Conservation (phyloP, 1,284 basidiomycete genomes). For the Exobasidium cylindrosporum region DNA sequence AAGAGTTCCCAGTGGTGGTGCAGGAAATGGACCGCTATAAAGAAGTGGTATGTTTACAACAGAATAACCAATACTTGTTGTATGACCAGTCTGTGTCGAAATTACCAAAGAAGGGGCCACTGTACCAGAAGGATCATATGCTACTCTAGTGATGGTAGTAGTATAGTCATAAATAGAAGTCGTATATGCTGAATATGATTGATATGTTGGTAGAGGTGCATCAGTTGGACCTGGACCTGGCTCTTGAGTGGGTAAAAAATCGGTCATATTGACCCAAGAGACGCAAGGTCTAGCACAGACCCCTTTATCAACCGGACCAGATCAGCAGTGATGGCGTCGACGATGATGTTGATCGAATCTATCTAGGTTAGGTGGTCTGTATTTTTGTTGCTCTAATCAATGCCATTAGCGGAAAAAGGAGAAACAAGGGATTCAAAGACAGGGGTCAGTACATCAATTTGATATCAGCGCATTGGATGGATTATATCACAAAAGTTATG, state of each 20-base stretch:
- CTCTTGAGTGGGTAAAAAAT: constrained; percentile 27
- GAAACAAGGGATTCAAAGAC: not conserved
- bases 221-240: constrained; percentile 42
- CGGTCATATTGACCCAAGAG: no score
- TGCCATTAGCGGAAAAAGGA: no score
- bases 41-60: constrained; percentile 36
- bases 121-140: constrained; percentile 36
- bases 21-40: constrained; percentile 43
- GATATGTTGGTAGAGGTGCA: constrained; percentile 39
- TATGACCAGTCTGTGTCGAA: constrained; percentile 21
- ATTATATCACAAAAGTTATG: not conserved
- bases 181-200: constrained; percentile 36
- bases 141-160: constrained; percentile 24
- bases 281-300: no score
- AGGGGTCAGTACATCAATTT: not conserved
- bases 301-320: no score
- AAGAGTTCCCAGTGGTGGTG: constrained; percentile 35
- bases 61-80: constrained; percentile 28
- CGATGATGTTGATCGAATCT: no score
- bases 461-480: not conserved
- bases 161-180: constrained; percentile 25
- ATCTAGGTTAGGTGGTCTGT: no score
- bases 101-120: constrained; percentile 29
- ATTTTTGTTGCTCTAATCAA: no score
- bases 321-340: no score